These are phyloP conservation scores for Epicoccum sorghinum DNA, from an alignment of 2,329 filamentous ascomycete species.

Conservation along the genomic window DNA sequence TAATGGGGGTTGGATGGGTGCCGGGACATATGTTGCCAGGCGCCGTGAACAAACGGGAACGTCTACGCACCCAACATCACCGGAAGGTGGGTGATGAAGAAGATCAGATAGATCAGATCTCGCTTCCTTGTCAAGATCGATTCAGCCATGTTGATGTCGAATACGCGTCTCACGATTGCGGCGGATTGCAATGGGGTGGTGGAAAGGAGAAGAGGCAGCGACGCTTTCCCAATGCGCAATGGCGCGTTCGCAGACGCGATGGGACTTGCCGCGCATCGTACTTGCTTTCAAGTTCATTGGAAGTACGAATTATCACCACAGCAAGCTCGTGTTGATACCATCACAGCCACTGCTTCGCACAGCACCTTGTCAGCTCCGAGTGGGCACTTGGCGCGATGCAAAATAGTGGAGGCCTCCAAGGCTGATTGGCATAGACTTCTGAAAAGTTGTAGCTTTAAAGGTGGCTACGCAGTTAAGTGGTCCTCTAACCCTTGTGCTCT, in stretches of 20 bases:
- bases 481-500: too few relatives aligned
- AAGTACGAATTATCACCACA: not conserved
- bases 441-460: too few relatives aligned
- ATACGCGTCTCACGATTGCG: not conserved
- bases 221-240: constrained; percentile 1
- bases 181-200: not conserved
- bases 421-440: too few relatives aligned
- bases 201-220: not conserved
- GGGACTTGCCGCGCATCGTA: not conserved
- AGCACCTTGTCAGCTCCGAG: too few relatives aligned
- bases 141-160: constrained; percentile 29
- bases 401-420: too few relatives aligned
- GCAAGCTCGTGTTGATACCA: not conserved
- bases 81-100: constrained; percentile 67
- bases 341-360: not conserved
- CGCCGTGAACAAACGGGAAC: not conserved
- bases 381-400: too few relatives aligned
- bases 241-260: not conserved
- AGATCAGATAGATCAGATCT: constrained; percentile 60
- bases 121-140: constrained; percentile 49
- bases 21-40: too few relatives aligned
- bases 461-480: too few relatives aligned
- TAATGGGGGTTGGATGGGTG: too few relatives aligned
- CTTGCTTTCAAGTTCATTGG: not conserved
- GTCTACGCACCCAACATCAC: constrained; percentile 61